A percentile compares a stretch with the other conserved stretches of the same genome.
Conservation (phyloP, 192 early-diverging fungal species). For the Paraglomus brasilianum region DNA sequence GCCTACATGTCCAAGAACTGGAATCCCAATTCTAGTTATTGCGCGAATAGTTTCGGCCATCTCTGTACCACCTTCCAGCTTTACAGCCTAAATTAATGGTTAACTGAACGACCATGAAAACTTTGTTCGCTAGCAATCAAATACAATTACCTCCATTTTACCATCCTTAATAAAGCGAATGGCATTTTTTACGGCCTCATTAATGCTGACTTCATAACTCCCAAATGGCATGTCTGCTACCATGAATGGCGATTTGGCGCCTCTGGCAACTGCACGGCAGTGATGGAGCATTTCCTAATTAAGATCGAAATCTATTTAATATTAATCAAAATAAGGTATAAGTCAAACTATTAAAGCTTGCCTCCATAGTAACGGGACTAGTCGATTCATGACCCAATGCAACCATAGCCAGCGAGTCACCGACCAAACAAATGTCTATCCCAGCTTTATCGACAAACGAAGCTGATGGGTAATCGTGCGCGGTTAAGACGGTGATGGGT, state of each 20-base stretch:
- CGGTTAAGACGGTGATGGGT: slow-evolving; percentile 94
- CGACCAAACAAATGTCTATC: slow-evolving; percentile 88
- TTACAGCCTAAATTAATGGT: slow-evolving; percentile 63
- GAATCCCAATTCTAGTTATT: slow-evolving; percentile 86
- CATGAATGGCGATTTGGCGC: slow-evolving; percentile 72
- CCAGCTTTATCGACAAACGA: slow-evolving; percentile 79
- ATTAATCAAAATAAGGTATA: slow-evolving; percentile 1
- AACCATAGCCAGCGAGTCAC: slow-evolving; percentile 97
- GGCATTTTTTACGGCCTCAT: slow-evolving; percentile 73
- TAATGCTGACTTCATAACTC: slow-evolving; percentile 77
- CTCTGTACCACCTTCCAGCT: slow-evolving; percentile 92
- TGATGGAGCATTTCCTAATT: slow-evolving; percentile 94
- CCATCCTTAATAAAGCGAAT: slow-evolving; percentile 90
- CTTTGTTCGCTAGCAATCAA: background rate
- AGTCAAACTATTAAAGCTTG: slow-evolving; percentile 37
- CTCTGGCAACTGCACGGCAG: slow-evolving; percentile 82
- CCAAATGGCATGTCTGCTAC: slow-evolving; percentile 94
- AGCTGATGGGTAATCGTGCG: slow-evolving; percentile 93
- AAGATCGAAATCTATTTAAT: background rate
- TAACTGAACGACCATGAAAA: background rate
- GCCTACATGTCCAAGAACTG: slow-evolving; percentile 93
- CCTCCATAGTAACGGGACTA: slow-evolving; percentile 82
- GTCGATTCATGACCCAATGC: slow-evolving; percentile 87
- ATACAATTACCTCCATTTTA: slow-evolving; percentile 60
- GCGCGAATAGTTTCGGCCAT: slow-evolving; percentile 73